These are phyloP conservation scores for Nemania diffusa DNA, from an alignment of 2,329 filamentous ascomycete genomes.

Conservation along the genomic window DNA sequence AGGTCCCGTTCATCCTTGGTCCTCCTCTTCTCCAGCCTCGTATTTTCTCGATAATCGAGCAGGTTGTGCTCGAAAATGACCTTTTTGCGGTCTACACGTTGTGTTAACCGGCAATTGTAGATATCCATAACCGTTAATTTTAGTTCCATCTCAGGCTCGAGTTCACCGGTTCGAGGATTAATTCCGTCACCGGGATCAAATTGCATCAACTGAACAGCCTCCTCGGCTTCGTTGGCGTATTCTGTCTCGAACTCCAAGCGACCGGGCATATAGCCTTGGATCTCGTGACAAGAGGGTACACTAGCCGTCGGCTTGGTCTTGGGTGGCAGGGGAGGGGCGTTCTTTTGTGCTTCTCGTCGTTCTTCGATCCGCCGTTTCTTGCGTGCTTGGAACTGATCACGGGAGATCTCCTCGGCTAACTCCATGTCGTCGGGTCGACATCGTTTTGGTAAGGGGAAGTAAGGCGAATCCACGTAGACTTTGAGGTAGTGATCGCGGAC, in stretches of 20 bases:
- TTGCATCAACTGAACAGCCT: conserved; percentile 97
- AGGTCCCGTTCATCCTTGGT: conserved; percentile 95
- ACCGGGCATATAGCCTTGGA: conserved; percentile 98
- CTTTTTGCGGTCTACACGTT: conserved; percentile 93
- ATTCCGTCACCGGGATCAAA: conserved; percentile 96
- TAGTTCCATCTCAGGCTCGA: conserved; percentile 95
- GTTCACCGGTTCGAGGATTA: conserved; percentile 80
- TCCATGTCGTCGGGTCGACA: conserved; percentile 85
- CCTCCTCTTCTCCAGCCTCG: conserved; percentile 88
- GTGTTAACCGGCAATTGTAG: conserved; percentile 91
- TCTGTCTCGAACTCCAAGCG: conserved; percentile 97
- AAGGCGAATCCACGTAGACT: conserved; percentile 84
- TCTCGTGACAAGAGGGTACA: conserved; percentile 95
- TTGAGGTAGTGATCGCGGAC: conserved; percentile 93
- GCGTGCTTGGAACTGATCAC: conserved; percentile 90
- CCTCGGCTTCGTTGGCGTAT: conserved; percentile 96
- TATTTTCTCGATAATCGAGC: conserved; percentile 93
- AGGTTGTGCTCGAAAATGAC: conserved; percentile 96
- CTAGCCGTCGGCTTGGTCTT: conserved; percentile 97
- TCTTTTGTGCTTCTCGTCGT: conserved; percentile 86
- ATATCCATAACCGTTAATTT: conserved; percentile 99
- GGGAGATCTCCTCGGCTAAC: conserved; percentile 80
- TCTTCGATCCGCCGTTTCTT: conserved; percentile 96
- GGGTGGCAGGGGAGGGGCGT: conserved; percentile 82
- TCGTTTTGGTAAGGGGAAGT: conserved; percentile 86